These are phyloP conservation scores for Aristolochia fimbriata DNA, from an alignment of 164 flowering plant genomes.

Conservation along the genomic window DNA sequence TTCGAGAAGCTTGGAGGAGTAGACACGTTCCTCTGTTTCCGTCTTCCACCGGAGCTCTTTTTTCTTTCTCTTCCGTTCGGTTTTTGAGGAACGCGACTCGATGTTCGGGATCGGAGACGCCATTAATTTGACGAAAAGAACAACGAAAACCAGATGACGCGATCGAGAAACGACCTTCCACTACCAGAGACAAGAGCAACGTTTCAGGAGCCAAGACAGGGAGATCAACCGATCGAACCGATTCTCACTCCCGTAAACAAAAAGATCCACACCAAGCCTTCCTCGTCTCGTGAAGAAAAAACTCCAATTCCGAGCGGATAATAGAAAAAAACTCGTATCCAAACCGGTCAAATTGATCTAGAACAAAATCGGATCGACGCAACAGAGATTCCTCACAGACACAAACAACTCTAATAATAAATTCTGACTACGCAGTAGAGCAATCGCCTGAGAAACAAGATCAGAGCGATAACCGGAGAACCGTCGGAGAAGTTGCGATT, in stretches of 20 bases:
- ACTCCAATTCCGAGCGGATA: not conserved
- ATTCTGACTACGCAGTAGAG: too few species aligned
- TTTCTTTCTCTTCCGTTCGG: slow-evolving; percentile 11
- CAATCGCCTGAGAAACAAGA: not conserved
- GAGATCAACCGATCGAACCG: too few species aligned
- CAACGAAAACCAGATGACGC: slow-evolving; percentile 4
- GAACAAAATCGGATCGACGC: too few species aligned
- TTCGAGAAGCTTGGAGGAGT: slow-evolving; percentile 54
- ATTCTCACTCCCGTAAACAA: too few species aligned
- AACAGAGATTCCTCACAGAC: too few species aligned
- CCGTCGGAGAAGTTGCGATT: not conserved
- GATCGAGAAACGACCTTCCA: not conserved
- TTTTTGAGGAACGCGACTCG: slow-evolving; percentile 4
- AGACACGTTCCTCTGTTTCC: slow-evolving; percentile 32
- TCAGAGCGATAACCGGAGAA: not conserved
- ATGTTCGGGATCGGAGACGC: slow-evolving; percentile 5
- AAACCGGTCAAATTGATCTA: not conserved
- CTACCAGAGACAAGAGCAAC: too few species aligned
- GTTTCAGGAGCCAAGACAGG: too few species aligned
- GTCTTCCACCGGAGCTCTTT: slow-evolving; percentile 24
- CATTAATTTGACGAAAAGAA: slow-evolving; percentile 1
- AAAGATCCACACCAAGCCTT: too few species aligned
- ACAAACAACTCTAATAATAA: not conserved
- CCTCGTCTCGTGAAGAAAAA: not conserved
- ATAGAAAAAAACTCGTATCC: not conserved